A percentile compares a stretch with the other conserved stretches of the same genome.
Evolutionary conservation across 306 rosid species (phyloP).

Genomic region (Luffa acutangula): DNA sequence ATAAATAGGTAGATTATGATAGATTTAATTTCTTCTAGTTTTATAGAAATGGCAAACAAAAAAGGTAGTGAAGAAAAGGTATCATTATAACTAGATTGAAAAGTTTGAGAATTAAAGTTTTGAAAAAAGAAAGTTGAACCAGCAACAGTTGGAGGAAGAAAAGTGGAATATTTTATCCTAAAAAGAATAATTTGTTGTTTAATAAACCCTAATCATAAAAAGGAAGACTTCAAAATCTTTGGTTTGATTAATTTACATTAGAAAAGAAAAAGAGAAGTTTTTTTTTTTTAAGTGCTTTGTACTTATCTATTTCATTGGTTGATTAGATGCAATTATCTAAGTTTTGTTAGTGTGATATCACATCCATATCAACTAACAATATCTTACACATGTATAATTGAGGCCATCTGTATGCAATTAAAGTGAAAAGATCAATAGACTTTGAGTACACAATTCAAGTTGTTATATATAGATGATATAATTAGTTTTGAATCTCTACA

Average conservation of each 20-base stretch:
- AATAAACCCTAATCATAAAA: neutral
- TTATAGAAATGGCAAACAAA: neutral
- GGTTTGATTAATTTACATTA: neutral
- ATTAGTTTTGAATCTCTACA: neutral
- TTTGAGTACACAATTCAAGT: neutral
- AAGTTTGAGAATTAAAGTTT: neutral
- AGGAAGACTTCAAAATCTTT: neutral
- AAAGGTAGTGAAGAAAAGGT: neutral
- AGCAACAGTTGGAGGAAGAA: neutral
- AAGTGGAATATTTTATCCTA: neutral
- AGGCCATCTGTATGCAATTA: neutral
- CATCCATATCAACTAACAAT: neutral
- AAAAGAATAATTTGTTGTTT: neutral
- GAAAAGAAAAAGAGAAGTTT: neutral
- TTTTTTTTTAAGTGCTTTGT: neutral
- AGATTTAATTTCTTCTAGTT: neutral
- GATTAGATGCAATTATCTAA: neutral
- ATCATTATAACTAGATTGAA: slow-evolving; percentile 2
- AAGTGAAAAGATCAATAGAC: neutral
- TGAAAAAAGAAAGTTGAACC: neutral
- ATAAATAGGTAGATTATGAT: neutral
- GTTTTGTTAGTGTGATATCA: slow-evolving; percentile 1
- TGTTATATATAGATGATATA: too few relatives aligned
- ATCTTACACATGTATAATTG: neutral
- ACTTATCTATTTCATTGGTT: neutral